Evolutionary conservation across 225 moss, liverwort and hornwort species (phyloP).

Genomic region (Marchantia paleacea): DNA sequence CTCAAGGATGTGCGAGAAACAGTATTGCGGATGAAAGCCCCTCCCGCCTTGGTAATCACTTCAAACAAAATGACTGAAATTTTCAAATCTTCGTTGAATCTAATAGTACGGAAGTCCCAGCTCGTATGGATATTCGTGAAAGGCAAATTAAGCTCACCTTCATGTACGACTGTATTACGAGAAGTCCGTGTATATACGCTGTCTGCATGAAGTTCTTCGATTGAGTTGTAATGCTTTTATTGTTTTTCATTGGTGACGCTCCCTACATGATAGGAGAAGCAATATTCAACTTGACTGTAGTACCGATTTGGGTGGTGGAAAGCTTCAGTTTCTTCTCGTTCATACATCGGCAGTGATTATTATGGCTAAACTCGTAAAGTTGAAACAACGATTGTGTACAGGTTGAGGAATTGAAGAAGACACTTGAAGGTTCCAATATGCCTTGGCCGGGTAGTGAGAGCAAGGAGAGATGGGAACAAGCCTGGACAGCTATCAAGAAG

Average conservation of each 20-base stretch:
- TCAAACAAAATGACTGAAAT: neutral
- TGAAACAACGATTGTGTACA: slow-evolving; percentile 17
- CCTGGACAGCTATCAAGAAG: slow-evolving; percentile 88
- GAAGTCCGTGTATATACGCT: neutral
- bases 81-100: neutral
- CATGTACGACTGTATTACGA: neutral
- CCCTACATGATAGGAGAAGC: no score
- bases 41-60: slow-evolving; percentile 49
- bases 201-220: neutral
- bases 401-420: slow-evolving; percentile 62
- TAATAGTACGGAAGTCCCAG: neutral
- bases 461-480: slow-evolving; percentile 81
- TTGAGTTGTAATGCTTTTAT: neutral
- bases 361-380: neutral
- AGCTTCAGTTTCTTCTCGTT: no score
- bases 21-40: slow-evolving; percentile 63
- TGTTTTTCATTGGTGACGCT: no score
- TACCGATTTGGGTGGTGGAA: neutral
- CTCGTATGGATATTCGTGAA: neutral
- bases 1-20: slow-evolving; percentile 66
- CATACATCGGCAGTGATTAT: no score
- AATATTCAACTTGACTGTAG: no score
- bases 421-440: slow-evolving; percentile 66
- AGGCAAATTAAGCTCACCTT: neutral
- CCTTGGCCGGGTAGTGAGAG: slow-evolving; percentile 94